Base-by-base conservation (phyloP, 2,329 filamentous ascomycete genomes). In the Calonectria pteridis region DNA sequence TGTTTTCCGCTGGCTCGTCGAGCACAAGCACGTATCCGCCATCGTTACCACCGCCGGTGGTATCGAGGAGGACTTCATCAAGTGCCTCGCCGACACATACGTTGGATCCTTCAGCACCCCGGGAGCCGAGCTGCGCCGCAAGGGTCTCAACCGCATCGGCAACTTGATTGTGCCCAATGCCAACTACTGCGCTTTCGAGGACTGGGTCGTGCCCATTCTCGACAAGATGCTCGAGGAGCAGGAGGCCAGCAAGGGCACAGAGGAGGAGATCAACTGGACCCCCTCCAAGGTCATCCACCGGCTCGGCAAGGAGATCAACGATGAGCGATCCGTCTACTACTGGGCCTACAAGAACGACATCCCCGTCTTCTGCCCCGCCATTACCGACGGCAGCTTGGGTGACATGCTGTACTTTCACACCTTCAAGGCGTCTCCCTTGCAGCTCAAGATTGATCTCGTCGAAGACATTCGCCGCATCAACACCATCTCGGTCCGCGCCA, bases 371-470 rank as follows among this genome's bases (percentile, higher is more conserved):
- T 98, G 96, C 82, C 97, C 97, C 0, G 97, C 97, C 7, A 87
- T 99, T 79, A 99, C 97, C 0, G 97, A 99, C 82, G 97, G 97
- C 23, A 98, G 95, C 79, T 86, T 99, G 26, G 97, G 97, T 6
- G 97, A 99, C 84, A 99, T 99, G 97, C 89, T 99, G 50, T 98
- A 98, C 86, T 98, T 99, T 84, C 96, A 99, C 86, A 98, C 96
- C 1, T 99, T 95, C 90, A 97, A 96, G 84, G 86, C 94, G 0
- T 96, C 94, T 2, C 96, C 96, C 4, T 87, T 88, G 74, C 94
- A 96, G 84, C 89, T 99, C 51, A 92, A 93, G 71, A 91, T 98
- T 73, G 97, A 98, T 83, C 95, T 98, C 72, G 95, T 98, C 28
- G 94, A 97, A 81, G 97, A 99, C 81, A 97, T 99, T 74, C 92